A percentile compares a stretch with the other conserved stretches of the same genome.
Evolutionary conservation across 73 alveolate genomes (phyloP).

Genomic region (Paramecium biaurelia): DNA sequence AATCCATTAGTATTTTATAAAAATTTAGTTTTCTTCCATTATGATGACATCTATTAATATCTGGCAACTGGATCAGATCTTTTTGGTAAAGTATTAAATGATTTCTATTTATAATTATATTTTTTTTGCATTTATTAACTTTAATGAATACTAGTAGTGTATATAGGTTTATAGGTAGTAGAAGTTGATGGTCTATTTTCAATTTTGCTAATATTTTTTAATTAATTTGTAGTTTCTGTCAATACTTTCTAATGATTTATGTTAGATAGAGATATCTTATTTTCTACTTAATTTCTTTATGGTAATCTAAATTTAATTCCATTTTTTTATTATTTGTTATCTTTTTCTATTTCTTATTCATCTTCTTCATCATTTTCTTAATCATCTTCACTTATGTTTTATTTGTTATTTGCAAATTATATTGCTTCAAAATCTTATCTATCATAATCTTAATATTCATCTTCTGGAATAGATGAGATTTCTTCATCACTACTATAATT

Average conservation of each 20-base stretch:
- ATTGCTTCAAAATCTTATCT: conserved; percentile 18
- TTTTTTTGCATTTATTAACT: neutral
- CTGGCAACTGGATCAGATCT: conserved; percentile 47
- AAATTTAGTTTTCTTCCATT: conserved; percentile 21
- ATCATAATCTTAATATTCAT: neutral
- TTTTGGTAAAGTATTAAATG: conserved; percentile 32
- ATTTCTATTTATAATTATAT: neutral
- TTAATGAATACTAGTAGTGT: neutral
- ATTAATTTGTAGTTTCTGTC: neutral
- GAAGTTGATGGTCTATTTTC: conserved; percentile 10
- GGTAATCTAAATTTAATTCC: neutral
- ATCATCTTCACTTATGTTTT: neutral
- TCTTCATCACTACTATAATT: conserved; percentile 32
- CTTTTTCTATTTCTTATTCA: neutral
- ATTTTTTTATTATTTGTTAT: neutral
- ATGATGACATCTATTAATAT: conserved; percentile 25
- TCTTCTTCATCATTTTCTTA: neutral
- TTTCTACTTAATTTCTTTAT: neutral
- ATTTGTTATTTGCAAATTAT: neutral
- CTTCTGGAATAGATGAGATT: conserved; percentile 31
- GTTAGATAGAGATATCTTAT: neutral
- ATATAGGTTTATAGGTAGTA: neutral
- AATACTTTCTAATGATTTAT: neutral
- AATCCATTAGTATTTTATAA: neutral
- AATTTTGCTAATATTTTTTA: neutral